Evolutionary conservation across 176 grass and related monocot species (phyloP).

Genomic region (Olyra latifolia): DNA sequence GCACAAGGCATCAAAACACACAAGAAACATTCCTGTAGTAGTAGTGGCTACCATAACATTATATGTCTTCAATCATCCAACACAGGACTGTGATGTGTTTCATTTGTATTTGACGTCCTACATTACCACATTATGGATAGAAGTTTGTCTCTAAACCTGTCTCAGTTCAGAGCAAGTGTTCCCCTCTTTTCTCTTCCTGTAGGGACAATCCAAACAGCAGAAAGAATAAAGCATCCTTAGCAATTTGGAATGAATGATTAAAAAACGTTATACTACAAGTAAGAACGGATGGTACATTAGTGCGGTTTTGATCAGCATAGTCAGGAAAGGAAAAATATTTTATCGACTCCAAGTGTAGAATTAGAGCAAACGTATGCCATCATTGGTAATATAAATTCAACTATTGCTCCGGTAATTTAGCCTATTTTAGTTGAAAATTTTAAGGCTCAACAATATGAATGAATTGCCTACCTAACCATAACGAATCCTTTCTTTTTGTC

Average conservation of each 20-base stretch:
- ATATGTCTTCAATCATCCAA: conserved; percentile 35
- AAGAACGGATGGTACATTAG: background rate
- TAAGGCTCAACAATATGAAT: background rate
- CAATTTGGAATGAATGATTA: background rate
- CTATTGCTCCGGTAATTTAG: background rate
- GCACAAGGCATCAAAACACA: conserved; percentile 68
- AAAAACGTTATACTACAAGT: background rate
- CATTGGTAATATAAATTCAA: background rate
- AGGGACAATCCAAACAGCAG: conserved; percentile 14
- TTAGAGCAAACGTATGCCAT: background rate
- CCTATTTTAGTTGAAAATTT: background rate
- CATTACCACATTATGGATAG: conserved; percentile 21
- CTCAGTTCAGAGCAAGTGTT: background rate
- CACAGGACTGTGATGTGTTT: conserved; percentile 4
- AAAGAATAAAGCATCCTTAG: conserved; percentile 12
- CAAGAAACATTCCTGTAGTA: conserved; percentile 55
- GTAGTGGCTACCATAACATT: conserved; percentile 48
- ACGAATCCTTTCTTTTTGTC: background rate
- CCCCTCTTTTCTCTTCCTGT: conserved; percentile 18
- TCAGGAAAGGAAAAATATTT: background rate
- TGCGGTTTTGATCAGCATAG: background rate
- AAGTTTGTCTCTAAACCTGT: conserved; percentile 6
- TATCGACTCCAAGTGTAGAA: background rate
- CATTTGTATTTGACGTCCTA: conserved; percentile 40
- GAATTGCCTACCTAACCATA: background rate